Conservation (phyloP, 2,329 filamentous ascomycete species). For the Penicillium digitatum region DNA sequence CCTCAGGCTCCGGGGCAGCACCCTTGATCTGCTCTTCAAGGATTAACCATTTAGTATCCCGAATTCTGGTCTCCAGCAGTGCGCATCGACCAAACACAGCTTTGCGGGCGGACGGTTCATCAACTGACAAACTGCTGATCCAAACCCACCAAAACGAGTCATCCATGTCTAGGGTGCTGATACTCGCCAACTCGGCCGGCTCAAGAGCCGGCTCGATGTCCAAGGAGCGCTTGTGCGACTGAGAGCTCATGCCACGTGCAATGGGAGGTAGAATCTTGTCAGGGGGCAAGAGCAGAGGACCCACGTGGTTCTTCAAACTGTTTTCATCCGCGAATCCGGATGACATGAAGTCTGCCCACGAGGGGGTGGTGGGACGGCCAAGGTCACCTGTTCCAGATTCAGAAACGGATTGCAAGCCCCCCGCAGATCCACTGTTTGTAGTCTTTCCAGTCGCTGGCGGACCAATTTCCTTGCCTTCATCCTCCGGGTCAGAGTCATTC, state of each 20-base stretch:
- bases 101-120: slow-evolving; percentile 81
- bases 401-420: slow-evolving; percentile 62
- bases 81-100: slow-evolving; percentile 92
- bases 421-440: slow-evolving; percentile 36
- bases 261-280: slow-evolving; percentile 90
- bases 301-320: slow-evolving; percentile 53
- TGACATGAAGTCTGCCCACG: slow-evolving; percentile 96
- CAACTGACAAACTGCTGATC: slow-evolving; percentile 92
- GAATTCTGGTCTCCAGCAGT: slow-evolving; percentile 81
- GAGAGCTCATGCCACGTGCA: slow-evolving; percentile 73
- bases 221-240: slow-evolving; percentile 73
- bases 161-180: slow-evolving; percentile 78
- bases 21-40: slow-evolving; percentile 96
- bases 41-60: slow-evolving; percentile 80
- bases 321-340: slow-evolving; percentile 82
- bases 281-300: slow-evolving; percentile 76
- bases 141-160: slow-evolving; percentile 99
- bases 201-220: slow-evolving; percentile 68
- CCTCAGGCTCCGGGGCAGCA: slow-evolving; percentile 76
- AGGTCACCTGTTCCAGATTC: slow-evolving; percentile 63
- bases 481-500: slow-evolving; percentile 65
- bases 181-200: slow-evolving; percentile 90
- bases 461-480: slow-evolving; percentile 43
- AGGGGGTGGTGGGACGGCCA: slow-evolving; percentile 86
- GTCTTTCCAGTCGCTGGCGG: slow-evolving; percentile 21